Base-by-base conservation (phyloP, 2,329 filamentous ascomycete genomes). In the Colletotrichum siamense region DNA sequence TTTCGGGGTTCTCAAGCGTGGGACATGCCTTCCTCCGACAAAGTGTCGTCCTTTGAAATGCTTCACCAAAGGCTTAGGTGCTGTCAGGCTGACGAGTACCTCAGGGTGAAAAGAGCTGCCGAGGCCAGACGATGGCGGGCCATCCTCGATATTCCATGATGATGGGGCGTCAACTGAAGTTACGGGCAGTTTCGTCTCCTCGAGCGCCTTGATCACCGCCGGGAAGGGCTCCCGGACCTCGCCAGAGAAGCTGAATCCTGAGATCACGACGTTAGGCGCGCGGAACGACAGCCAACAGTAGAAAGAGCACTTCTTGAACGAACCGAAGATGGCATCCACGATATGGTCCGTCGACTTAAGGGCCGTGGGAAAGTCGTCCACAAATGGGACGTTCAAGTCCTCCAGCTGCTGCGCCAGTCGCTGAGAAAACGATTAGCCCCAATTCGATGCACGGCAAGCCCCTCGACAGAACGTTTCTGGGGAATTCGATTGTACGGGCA, bases 181-280 rank as follows among this genome's bases (percentile, higher is more conserved):
- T 0, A 99, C 94, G 0, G 96, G 95, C 9, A 97, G 82, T 30
- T 90, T 90, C 7, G 94, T 94, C 57, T 93, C 89, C 79, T 95
- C 92, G 49, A 99, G 89, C 9, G 94, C 92, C 77, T 91, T 88
- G 80, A 99, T 98, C 16, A 98, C 94, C 0, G 89, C 89, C 1
- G 94, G 93, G 82, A 99, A 99, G 2, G 97, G 97, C 79, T 98
- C 95, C n/a, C 97, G 93, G 69, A 99, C 94, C 79, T 97, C 94
- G 8, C 96, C 96, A 3, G 93, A 94, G 87, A 99, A 99, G 77
- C 94, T 97, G 87, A 99, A 99, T 9, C 95, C 94, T 94, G 44
- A 30, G 22, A 30, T 28, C 64, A 63, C 55, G 66, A 61, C 18
- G 32, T 78, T 69, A 78, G 77, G 49, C 66, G 61, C 71, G 78